phyloP scores from a whole-genome alignment of 2,329 filamentous ascomycete species.

The Onygenales sp. region DNA sequence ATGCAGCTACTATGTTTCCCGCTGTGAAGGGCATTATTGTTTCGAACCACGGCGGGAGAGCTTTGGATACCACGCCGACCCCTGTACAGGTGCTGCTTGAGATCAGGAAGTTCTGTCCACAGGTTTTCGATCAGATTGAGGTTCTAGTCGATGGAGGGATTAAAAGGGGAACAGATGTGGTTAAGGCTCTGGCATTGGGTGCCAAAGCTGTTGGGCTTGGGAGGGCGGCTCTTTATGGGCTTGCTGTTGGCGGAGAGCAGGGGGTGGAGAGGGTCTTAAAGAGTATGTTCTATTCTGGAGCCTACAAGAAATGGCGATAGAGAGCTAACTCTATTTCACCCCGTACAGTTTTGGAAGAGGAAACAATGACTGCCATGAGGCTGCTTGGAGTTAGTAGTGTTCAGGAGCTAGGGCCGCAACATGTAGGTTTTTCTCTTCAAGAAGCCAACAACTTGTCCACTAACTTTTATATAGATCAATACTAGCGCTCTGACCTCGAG shows the following conservation, averaged over 20 bases:
- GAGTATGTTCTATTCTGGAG: constrained; percentile 2
- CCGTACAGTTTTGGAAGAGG: constrained; percentile 49
- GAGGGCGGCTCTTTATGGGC: constrained; percentile 49
- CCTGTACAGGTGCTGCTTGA: constrained; percentile 53
- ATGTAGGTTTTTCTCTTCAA: constrained; percentile 48
- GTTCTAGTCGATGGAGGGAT: constrained; percentile 58
- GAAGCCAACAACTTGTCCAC: background rate
- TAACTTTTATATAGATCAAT: constrained; percentile 54
- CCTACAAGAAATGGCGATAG: background rate
- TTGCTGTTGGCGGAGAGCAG: constrained; percentile 44
- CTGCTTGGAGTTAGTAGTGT: constrained; percentile 67
- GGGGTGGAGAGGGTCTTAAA: constrained; percentile 40
- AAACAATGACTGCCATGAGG: constrained; percentile 59
- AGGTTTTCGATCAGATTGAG: constrained; percentile 51
- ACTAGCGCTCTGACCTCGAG: constrained; percentile 70
- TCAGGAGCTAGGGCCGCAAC: constrained; percentile 60
- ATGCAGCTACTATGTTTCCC: constrained; percentile 17
- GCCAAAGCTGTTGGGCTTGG: constrained; percentile 56
- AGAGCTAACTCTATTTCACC: constrained; percentile 4
- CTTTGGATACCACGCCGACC: constrained; percentile 36
- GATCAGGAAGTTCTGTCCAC: constrained; percentile 51
- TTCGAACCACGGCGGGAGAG: constrained; percentile 30
- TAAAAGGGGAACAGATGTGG: constrained; percentile 55
- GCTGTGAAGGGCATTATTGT: constrained; percentile 38
- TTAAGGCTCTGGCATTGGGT: constrained; percentile 58